Percentiles rank a stretch among this genome's conserved stretches.
phyloP scores from a whole-genome alignment of 2,329 filamentous ascomycete genomes.

The Penicillium sp. region DNA sequence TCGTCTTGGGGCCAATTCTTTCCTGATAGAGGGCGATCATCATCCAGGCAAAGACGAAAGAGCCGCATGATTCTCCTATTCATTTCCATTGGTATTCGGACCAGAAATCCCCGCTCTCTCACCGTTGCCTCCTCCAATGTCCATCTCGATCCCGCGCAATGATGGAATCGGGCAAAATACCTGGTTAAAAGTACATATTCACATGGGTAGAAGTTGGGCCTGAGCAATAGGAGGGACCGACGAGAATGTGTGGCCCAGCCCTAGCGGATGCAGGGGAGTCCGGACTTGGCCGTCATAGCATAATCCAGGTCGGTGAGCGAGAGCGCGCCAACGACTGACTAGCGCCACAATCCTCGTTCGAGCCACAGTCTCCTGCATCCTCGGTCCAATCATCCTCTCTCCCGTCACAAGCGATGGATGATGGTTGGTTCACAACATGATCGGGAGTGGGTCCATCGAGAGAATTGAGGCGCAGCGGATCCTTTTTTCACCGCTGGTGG shows the following conservation, averaged over 20 bases:
- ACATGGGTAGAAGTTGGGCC: no score
- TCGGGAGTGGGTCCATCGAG: background rate
- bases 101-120: no score
- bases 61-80: no score
- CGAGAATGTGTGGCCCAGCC: conserved; percentile 7
- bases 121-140: no score
- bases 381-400: conserved; percentile 4
- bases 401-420: no score
- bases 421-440: background rate
- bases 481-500: conserved; percentile 16
- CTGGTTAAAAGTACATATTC: no score
- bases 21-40: background rate
- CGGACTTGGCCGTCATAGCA: conserved; percentile 13
- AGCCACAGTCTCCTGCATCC: conserved; percentile 11
- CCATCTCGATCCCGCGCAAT: no score
- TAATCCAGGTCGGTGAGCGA: conserved; percentile 12
- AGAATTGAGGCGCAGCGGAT: conserved; percentile 10
- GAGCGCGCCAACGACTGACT: conserved; percentile 6
- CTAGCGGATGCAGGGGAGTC: conserved; percentile 6
- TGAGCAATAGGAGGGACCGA: no score
- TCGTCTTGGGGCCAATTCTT: conserved; percentile 3
- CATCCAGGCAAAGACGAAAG: background rate
- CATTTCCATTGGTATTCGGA: no score
- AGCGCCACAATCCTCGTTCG: conserved; percentile 9
- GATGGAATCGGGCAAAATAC: no score